Conservation (phyloP, 495 filamentous ascomycete species). For the Hypoxylon intermedium region DNA sequence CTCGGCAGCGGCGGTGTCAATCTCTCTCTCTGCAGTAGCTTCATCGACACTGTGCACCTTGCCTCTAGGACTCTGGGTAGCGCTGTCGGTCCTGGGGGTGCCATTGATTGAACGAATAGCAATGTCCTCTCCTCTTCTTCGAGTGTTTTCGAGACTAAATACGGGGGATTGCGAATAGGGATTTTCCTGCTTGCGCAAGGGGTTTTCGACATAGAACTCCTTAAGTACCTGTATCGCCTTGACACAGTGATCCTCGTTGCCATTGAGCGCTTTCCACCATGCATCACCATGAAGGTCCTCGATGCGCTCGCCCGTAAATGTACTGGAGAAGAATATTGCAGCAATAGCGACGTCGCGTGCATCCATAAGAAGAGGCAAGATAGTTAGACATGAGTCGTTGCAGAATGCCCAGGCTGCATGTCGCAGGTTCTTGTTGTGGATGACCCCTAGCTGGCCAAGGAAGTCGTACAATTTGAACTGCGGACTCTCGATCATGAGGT, state of each 20-base stretch:
- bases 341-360: constrained; percentile 82
- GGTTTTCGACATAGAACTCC: constrained; percentile 76
- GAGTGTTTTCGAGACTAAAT: constrained; percentile 56
- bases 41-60: constrained; percentile 44
- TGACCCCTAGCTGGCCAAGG: constrained; percentile 69
- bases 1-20: constrained; percentile 38
- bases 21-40: constrained; percentile 42
- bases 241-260: constrained; percentile 64
- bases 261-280: constrained; percentile 84
- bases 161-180: constrained; percentile 52
- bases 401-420: constrained; percentile 91
- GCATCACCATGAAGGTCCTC: constrained; percentile 77
- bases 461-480: constrained; percentile 82
- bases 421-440: constrained; percentile 76
- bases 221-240: constrained; percentile 73
- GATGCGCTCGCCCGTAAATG: constrained; percentile 71
- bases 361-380: constrained; percentile 81
- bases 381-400: constrained; percentile 84
- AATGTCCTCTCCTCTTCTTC: constrained; percentile 52
- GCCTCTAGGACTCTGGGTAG: constrained; percentile 48
- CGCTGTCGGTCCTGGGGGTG: constrained; percentile 47
- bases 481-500: constrained; percentile 84
- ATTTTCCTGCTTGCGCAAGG: constrained; percentile 55
- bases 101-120: constrained; percentile 43
- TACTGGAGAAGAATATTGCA: constrained; percentile 83